A percentile compares a stretch with the other conserved stretches of the same genome.
These are phyloP conservation scores for Ustilago loliicola DNA, from an alignment of 1,284 basidiomycete species.

Conservation along the genomic window DNA sequence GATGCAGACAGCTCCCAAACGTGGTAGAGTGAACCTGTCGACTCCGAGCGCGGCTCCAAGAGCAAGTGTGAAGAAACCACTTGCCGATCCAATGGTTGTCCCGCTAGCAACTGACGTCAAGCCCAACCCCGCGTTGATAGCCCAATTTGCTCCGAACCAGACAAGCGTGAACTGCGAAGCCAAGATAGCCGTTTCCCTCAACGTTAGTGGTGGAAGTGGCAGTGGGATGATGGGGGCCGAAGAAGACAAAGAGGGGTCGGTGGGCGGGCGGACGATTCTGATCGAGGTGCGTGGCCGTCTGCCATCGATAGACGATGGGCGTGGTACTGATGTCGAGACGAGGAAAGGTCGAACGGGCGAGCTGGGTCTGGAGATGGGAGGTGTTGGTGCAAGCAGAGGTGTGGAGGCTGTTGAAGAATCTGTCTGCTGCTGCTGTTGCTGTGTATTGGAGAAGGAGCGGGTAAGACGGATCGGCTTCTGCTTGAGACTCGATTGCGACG, in stretches of 20 bases:
- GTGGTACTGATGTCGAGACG: constrained; percentile 40
- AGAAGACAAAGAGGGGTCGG: constrained; percentile 5
- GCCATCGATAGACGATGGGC: constrained; percentile 67
- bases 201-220: constrained; percentile 59
- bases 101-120: constrained; percentile 68
- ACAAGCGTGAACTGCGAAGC: constrained; percentile 66
- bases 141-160: constrained; percentile 69
- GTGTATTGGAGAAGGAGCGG: constrained; percentile 17
- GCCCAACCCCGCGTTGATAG: constrained; percentile 65
- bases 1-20: constrained; percentile 83
- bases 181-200: constrained; percentile 60
- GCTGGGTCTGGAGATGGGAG: constrained; percentile 24
- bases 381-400: constrained; percentile 30
- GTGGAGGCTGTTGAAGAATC: constrained; percentile 42
- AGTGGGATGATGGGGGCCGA: constrained; percentile 5
- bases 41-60: constrained; percentile 87
- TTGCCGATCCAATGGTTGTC: constrained; percentile 74
- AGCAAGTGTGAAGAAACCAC: constrained; percentile 93
- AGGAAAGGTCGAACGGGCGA: constrained; percentile 46
- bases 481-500: constrained; percentile 12
- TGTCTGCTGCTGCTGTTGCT: constrained; percentile 16
- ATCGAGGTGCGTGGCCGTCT: constrained; percentile 55
- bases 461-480: constrained; percentile 38
- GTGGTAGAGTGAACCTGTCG: constrained; percentile 81
- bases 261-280: constrained; percentile 30